Conservation (phyloP, 495 filamentous ascomycete species). For the Aspergillus baeticus region DNA sequence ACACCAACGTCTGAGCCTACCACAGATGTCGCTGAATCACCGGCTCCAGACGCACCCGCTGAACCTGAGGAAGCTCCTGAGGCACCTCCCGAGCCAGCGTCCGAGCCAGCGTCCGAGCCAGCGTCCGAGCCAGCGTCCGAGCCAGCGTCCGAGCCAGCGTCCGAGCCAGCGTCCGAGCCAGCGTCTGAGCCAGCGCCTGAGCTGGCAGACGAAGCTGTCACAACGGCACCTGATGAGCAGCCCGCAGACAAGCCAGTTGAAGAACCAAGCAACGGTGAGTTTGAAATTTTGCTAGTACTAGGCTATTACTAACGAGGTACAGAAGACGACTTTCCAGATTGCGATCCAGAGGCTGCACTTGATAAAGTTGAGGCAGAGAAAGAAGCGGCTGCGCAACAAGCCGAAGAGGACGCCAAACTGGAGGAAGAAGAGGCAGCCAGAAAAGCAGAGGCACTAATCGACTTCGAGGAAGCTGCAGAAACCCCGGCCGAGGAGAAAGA, state of each 20-base stretch:
- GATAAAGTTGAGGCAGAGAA: constrained; percentile 23
- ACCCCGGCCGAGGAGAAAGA: background rate
- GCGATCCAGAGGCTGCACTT: constrained; percentile 17
- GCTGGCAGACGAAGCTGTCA: background rate
- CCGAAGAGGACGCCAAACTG: no score
- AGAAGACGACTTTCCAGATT: constrained; percentile 24
- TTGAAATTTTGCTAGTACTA: background rate
- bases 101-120: background rate
- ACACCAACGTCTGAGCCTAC: background rate
- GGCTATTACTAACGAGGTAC: constrained; percentile 3
- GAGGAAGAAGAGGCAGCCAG: background rate
- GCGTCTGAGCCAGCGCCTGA: background rate
- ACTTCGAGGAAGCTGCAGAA: constrained; percentile 14
- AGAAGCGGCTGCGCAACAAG: no score
- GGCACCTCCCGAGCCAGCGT: background rate
- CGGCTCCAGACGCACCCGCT: background rate
- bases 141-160: background rate
- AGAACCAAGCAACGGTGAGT: constrained; percentile 15
- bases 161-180: background rate
- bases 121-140: background rate
- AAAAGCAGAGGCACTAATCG: constrained; percentile 10
- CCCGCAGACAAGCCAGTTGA: background rate
- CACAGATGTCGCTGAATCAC: background rate
- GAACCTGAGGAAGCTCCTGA: no score
- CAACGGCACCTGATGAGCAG: background rate